phyloP scores from a whole-genome alignment of 73 alveolate genomes.

The Tetrahymena malaccensis region DNA sequence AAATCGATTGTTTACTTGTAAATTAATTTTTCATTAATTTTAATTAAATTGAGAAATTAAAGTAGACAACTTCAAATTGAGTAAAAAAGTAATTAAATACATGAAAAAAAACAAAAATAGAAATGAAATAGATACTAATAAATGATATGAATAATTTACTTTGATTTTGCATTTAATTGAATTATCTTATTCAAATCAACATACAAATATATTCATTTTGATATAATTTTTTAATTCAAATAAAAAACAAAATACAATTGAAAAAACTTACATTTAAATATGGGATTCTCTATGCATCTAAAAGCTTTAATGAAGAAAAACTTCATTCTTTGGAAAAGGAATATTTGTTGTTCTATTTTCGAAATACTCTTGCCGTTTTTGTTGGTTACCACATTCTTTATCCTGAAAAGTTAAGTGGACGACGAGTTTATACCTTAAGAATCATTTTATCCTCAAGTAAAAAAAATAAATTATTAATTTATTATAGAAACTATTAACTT shows the following conservation, averaged over 20 bases:
- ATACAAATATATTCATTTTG: no score
- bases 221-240: not conserved
- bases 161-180: no score
- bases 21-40: no score
- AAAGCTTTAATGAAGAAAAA: not conserved
- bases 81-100: no score
- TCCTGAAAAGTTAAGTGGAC: not conserved
- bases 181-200: no score
- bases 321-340: not conserved
- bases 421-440: not conserved
- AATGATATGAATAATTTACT: no score
- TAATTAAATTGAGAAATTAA: no score
- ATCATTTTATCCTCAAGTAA: not conserved
- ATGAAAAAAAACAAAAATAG: no score
- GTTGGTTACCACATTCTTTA: not conserved
- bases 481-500: no score
- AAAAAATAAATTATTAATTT: not conserved
- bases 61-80: no score
- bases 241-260: not conserved
- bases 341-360: not conserved
- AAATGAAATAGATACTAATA: no score
- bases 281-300: not conserved
- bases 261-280: not conserved
- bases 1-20: no score
- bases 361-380: not conserved